Conservation (phyloP, 1,284 basidiomycete genomes). For the Ceratobasidium sp. region DNA sequence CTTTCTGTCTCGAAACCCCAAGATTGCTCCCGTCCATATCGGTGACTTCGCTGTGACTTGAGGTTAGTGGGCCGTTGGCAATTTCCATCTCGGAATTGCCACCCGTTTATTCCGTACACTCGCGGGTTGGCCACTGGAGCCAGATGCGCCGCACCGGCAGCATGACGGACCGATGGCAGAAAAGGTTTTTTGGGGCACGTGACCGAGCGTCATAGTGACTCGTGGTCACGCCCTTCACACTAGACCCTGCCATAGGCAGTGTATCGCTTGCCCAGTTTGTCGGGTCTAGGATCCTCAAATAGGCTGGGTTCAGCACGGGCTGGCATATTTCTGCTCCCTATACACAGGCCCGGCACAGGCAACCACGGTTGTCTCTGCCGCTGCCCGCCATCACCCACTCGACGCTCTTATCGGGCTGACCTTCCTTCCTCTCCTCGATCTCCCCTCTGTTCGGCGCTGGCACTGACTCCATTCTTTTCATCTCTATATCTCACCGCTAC, state of each 20-base stretch:
- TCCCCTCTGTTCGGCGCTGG: conserved; percentile 41
- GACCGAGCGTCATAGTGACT: conserved; percentile 39
- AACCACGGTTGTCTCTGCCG: conserved; percentile 18
- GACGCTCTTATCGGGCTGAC: not conserved
- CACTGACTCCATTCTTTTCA: conserved; percentile 36
- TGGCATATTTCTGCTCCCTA: conserved; percentile 28
- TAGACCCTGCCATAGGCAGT: conserved; percentile 36
- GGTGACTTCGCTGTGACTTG: conserved; percentile 18
- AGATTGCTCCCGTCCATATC: conserved; percentile 20
- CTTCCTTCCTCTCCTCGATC: conserved; percentile 35
- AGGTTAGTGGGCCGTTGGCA: conserved; percentile 7
- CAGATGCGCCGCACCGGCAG: not conserved
- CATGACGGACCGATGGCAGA: conserved; percentile 17
- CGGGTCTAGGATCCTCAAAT: conserved; percentile 20
- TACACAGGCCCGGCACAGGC: conserved; percentile 31
- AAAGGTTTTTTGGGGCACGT: conserved; percentile 16
- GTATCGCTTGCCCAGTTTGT: conserved; percentile 6
- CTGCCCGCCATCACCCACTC: conserved; percentile 21
- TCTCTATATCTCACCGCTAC: conserved; percentile 21
- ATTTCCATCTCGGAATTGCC: not conserved
- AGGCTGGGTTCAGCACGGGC: conserved; percentile 12
- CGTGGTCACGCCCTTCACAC: conserved; percentile 43
- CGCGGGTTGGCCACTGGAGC: conserved; percentile 6
- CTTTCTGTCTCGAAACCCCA: conserved; percentile 21
- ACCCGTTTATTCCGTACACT: conserved; percentile 6